phyloP scores from a whole-genome alignment of 2,329 filamentous ascomycete genomes.

The Botrytis aclada region DNA sequence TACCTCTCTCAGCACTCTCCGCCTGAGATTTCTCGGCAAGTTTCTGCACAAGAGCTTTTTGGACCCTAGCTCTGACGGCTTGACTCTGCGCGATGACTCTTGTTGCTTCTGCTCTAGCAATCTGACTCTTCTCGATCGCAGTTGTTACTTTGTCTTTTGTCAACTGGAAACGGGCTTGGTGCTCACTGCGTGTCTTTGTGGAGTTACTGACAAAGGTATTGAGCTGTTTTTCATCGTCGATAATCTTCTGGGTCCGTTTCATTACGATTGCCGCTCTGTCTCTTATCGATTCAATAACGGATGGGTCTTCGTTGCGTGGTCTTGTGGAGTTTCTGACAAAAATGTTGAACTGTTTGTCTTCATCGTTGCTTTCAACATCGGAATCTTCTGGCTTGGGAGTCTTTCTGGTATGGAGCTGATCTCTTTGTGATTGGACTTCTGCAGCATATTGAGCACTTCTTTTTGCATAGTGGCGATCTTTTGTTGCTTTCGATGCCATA shows the following conservation, averaged over 20 bases:
- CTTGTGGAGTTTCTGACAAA: not conserved
- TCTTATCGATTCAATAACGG: not conserved
- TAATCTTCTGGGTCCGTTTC: no score
- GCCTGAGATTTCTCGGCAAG: not conserved
- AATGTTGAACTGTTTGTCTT: not conserved
- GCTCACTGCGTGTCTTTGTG: no score
- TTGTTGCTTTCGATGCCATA: not conserved
- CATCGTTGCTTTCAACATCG: not conserved
- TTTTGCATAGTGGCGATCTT: not conserved
- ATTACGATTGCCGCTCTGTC: no score
- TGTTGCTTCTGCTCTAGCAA: not conserved
- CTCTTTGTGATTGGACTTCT: not conserved
- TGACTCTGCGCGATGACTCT: not conserved
- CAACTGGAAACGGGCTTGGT: no score
- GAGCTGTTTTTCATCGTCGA: no score
- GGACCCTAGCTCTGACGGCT: not conserved
- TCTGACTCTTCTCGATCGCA: not conserved
- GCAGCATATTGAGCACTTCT: not conserved
- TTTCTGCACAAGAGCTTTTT: not conserved
- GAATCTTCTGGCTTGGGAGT: not conserved
- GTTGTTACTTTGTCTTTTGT: no score
- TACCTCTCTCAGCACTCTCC: not conserved
- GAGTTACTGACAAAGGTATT: no score
- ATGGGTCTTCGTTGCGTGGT: not conserved
- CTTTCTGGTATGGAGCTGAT: not conserved